Percentiles rank a stretch among this genome's conserved stretches.
Evolutionary conservation across 495 filamentous ascomycete genomes (phyloP).

Genomic region (Penicillium egyptiacum): DNA sequence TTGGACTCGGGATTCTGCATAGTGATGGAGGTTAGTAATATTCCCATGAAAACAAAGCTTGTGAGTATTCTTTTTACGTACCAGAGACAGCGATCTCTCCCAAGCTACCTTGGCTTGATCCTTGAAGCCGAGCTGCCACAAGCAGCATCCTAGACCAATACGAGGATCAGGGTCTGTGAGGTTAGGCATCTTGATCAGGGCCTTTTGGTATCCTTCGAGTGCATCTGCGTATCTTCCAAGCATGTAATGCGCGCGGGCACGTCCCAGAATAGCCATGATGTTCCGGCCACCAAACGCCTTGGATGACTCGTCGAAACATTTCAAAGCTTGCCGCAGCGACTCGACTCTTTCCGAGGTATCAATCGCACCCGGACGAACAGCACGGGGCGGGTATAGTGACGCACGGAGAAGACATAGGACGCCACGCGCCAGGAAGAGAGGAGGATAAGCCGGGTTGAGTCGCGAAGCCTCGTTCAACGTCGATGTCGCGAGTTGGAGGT

Average conservation of each 20-base stretch:
- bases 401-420: constrained; percentile 85
- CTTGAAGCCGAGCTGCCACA: constrained; percentile 92
- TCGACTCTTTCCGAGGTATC: constrained; percentile 76
- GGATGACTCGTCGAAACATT: constrained; percentile 90
- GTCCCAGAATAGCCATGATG: constrained; percentile 85
- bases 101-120: constrained; percentile 87
- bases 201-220: constrained; percentile 81
- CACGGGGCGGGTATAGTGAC: constrained; percentile 74
- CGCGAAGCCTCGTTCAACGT: constrained; percentile 90
- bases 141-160: constrained; percentile 91
- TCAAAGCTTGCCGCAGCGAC: constrained; percentile 75
- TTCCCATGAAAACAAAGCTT: constrained; percentile 2
- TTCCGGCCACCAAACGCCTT: constrained; percentile 80
- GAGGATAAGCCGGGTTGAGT: constrained; percentile 87
- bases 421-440: constrained; percentile 86
- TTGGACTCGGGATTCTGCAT: constrained; percentile 78
- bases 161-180: constrained; percentile 93
- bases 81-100: constrained; percentile 80
- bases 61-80: constrained; percentile 19
- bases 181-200: constrained; percentile 76
- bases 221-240: constrained; percentile 80
- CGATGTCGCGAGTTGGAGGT: constrained; percentile 84
- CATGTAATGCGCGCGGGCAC: constrained; percentile 78
- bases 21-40: constrained; percentile 5
- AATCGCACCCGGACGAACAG: constrained; percentile 55